These are phyloP conservation scores for Leptomonas seymouri DNA, from an alignment of 208 protist species.

Conservation along the genomic window DNA sequence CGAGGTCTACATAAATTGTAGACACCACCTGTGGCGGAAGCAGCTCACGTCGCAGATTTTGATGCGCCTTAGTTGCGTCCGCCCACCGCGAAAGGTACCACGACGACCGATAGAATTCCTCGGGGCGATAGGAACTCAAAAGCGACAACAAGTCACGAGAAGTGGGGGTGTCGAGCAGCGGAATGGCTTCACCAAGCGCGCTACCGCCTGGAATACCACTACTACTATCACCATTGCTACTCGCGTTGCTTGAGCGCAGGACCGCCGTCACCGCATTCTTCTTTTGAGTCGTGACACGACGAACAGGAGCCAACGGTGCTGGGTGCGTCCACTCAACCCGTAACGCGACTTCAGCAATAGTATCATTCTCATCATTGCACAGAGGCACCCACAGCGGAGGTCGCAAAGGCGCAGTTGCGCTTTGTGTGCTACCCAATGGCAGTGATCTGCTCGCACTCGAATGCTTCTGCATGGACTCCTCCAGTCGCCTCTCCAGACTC, in stretches of 20 bases:
- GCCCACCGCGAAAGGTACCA: conserved; percentile 16
- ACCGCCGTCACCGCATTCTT: conserved; percentile 9
- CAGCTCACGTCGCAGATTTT: conserved; percentile 19
- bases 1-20: conserved; percentile 32
- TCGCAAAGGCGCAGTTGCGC: not conserved
- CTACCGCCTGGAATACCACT: no score
- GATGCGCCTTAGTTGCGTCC: conserved; percentile 19
- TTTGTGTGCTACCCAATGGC: not conserved
- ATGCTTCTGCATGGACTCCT: conserved; percentile 10
- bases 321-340: conserved; percentile 19
- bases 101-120: conserved; percentile 15
- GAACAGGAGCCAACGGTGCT: not conserved
- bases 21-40: conserved; percentile 6
- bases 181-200: not conserved
- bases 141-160: conserved; percentile 27
- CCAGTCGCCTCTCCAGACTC: conserved; percentile 15
- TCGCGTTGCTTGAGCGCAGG: not conserved
- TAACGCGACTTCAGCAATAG: conserved; percentile 11
- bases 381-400: conserved; percentile 6
- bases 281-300: conserved; percentile 19
- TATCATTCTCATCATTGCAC: not conserved
- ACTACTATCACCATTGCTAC: no score
- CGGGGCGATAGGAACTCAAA: not conserved
- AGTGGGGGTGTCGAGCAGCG: not conserved
- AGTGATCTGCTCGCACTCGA: not conserved